phyloP scores from a whole-genome alignment of 1,139 yeast species.

The Suhomyces yuchorum region DNA sequence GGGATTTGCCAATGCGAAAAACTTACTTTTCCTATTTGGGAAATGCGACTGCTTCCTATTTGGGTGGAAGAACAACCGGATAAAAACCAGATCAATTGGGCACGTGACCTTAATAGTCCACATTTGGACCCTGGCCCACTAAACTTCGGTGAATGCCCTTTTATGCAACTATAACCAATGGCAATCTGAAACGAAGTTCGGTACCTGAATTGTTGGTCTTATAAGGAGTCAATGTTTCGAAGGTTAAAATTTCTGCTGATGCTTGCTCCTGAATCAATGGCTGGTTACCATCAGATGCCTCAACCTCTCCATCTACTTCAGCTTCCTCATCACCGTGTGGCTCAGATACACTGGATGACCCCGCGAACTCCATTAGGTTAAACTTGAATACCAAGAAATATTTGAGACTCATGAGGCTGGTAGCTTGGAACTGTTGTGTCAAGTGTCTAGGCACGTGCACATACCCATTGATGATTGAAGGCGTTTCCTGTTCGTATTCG shows the following conservation, averaged over 20 bases:
- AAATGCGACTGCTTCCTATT: slow-evolving; percentile 3
- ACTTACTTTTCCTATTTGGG: slow-evolving; percentile 12
- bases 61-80: not conserved
- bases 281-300: not conserved
- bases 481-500: slow-evolving; percentile 2
- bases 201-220: slow-evolving; percentile 34
- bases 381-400: slow-evolving; percentile 44
- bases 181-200: slow-evolving; percentile 37
- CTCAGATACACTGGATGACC: not conserved
- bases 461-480: slow-evolving; percentile 27
- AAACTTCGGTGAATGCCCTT: not conserved
- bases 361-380: slow-evolving; percentile 32
- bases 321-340: not conserved
- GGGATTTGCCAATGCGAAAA: not conserved
- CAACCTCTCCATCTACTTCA: not conserved
- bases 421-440: slow-evolving; percentile 42
- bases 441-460: slow-evolving; percentile 37
- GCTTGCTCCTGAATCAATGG: not conserved
- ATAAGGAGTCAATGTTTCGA: slow-evolving; percentile 19
- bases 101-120: slow-evolving; percentile 3
- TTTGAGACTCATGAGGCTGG: slow-evolving; percentile 39
- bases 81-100: not conserved
- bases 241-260: not conserved
- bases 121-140: not conserved
- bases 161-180: slow-evolving; percentile 14